phyloP scores from a whole-genome alignment of 2,329 filamentous ascomycete species.

The Pseudogymnoascus sp. region DNA sequence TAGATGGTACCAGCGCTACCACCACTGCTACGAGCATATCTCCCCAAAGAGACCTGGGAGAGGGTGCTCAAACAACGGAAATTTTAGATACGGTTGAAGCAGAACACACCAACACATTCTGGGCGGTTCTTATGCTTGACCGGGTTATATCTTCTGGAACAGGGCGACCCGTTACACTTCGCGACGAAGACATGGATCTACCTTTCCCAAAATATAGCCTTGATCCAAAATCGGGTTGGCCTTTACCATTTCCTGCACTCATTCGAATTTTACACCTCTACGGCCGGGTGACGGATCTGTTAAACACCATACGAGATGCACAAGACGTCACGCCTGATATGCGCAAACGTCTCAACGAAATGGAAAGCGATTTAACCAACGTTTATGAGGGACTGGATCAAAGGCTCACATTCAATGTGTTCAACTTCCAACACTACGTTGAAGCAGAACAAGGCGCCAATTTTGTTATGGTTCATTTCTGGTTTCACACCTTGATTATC shows the following conservation, averaged over 20 bases:
- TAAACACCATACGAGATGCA: constrained; percentile 71
- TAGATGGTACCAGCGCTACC: constrained; percentile 18
- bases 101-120: constrained; percentile 79
- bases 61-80: neutral
- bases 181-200: constrained; percentile 78
- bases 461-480: constrained; percentile 79
- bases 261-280: constrained; percentile 82
- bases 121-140: constrained; percentile 83
- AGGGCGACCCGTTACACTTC: constrained; percentile 73
- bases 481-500: constrained; percentile 82
- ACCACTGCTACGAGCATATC: neutral
- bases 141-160: constrained; percentile 82
- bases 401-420: constrained; percentile 72
- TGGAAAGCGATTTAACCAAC: constrained; percentile 27
- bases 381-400: constrained; percentile 73
- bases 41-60: neutral
- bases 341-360: constrained; percentile 49
- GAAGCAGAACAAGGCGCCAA: constrained; percentile 75
- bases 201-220: constrained; percentile 50
- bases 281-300: constrained; percentile 71
- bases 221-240: constrained; percentile 57
- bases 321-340: constrained; percentile 70
- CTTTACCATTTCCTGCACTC: constrained; percentile 70
- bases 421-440: constrained; percentile 80
- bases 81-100: neutral